phyloP scores from a whole-genome alignment of 306 rosid species.

The Cucurbita pepo region DNA sequence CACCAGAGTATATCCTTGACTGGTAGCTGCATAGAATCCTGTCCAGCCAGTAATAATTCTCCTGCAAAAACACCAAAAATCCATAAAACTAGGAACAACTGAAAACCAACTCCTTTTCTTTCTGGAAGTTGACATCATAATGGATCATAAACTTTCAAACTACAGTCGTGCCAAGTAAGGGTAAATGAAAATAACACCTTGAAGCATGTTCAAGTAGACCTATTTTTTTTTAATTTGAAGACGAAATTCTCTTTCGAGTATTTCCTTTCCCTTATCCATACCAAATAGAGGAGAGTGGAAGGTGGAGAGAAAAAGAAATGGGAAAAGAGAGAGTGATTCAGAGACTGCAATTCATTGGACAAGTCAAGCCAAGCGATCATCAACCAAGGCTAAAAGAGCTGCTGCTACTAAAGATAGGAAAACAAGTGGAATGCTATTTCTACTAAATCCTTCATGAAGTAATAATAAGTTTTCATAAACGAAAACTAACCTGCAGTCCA shows the following conservation, averaged over 20 bases:
- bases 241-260: not conserved
- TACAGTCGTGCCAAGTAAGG: not conserved
- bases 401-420: not conserved
- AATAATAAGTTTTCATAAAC: not conserved
- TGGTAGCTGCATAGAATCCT: slow-evolving; percentile 85
- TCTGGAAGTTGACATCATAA: not conserved
- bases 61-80: slow-evolving; percentile 24
- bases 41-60: slow-evolving; percentile 90
- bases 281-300: not conserved
- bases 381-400: not conserved
- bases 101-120: not conserved
- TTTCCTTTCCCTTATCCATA: not conserved
- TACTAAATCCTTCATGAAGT: not conserved
- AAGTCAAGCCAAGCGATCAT: not conserved
- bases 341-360: not conserved
- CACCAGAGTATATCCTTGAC: slow-evolving; percentile 74
- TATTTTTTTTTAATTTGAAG: not conserved
- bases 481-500: slow-evolving; percentile 71
- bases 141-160: not conserved
- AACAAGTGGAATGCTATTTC: not conserved
- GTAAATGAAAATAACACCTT: not conserved
- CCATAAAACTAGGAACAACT: not conserved
- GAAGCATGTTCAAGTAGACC: not conserved
- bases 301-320: not conserved
- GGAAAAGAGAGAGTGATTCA: not conserved